phyloP scores from a whole-genome alignment of 306 rosid genomes.

The Luffa acutangula region DNA sequence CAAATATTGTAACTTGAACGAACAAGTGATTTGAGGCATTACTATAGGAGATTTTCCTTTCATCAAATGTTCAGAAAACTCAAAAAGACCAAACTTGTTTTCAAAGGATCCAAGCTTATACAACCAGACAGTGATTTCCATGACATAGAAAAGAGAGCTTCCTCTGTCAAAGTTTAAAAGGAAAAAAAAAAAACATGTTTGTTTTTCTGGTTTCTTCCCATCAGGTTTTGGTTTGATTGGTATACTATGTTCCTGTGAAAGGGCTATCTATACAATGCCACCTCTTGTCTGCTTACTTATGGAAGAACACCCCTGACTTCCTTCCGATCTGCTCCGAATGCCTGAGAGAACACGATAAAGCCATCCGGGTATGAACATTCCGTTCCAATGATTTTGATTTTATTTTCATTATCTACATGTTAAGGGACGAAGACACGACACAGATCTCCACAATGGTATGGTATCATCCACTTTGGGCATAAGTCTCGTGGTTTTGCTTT shows the following conservation, averaged over 20 bases:
- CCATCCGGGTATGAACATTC: background rate
- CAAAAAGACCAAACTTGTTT: background rate
- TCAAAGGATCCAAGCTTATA: background rate
- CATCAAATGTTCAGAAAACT: background rate
- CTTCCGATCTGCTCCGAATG: constrained; percentile 74
- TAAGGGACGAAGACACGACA: too few relatives aligned
- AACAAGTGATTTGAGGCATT: background rate
- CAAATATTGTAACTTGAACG: background rate
- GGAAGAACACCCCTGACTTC: constrained; percentile 60
- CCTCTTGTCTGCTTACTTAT: constrained; percentile 13
- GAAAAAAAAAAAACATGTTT: background rate
- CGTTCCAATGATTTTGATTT: background rate
- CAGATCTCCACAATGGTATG: too few relatives aligned
- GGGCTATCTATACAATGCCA: background rate
- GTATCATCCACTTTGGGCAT: too few relatives aligned
- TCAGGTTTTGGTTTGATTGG: background rate
- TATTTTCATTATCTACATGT: background rate
- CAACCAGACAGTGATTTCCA: background rate
- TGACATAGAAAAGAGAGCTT: background rate
- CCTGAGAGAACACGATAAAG: constrained; percentile 26
- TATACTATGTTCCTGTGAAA: background rate
- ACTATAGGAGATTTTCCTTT: background rate
- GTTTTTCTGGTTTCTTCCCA: background rate
- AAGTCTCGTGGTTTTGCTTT: too few relatives aligned
- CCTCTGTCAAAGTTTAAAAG: background rate